A percentile compares a stretch with the other conserved stretches of the same genome.
phyloP scores from a whole-genome alignment of 495 filamentous ascomycete species.

The Penicillium daleae region DNA sequence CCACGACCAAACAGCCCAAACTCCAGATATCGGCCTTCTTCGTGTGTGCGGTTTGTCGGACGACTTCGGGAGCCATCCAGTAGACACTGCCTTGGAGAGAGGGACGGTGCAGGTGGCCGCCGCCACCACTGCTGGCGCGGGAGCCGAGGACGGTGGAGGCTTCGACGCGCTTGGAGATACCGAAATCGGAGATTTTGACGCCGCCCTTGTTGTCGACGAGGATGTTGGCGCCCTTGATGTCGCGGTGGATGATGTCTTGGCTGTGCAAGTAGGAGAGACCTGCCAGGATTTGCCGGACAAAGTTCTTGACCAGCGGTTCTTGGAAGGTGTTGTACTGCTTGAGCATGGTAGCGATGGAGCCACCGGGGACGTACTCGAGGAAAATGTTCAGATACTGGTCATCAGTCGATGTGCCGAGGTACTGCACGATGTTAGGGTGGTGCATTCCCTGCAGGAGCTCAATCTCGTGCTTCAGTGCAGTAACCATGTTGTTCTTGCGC shows the following conservation, averaged over 20 bases:
- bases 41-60: constrained; percentile 95
- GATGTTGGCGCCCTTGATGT: constrained; percentile 99
- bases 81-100: constrained; percentile 97
- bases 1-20: constrained; percentile 92
- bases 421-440: constrained; percentile 97
- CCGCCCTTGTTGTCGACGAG: constrained; percentile 98
- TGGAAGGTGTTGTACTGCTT: constrained; percentile 95
- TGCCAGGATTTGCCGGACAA: constrained; percentile 92
- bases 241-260: constrained; percentile 95
- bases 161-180: constrained; percentile 97
- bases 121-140: constrained; percentile 51
- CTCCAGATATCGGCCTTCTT: constrained; percentile 99
- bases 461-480: constrained; percentile 95
- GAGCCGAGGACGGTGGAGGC: constrained; percentile 66
- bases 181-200: constrained; percentile 99
- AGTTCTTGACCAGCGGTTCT: constrained; percentile 92
- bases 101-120: constrained; percentile 76
- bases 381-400: constrained; percentile 98
- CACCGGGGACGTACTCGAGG: constrained; percentile 97
- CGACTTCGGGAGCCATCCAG: constrained; percentile 99
- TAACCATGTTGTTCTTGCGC: constrained; percentile 96
- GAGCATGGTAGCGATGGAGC: constrained; percentile 96
- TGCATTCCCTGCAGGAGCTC: constrained; percentile 90
- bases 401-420: constrained; percentile 90
- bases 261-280: constrained; percentile 96